Percentiles rank a stretch among this genome's conserved stretches.
These are phyloP conservation scores for Teunomyces barrocoloradensis DNA, from an alignment of 805 yeast species.

Conservation along the genomic window DNA sequence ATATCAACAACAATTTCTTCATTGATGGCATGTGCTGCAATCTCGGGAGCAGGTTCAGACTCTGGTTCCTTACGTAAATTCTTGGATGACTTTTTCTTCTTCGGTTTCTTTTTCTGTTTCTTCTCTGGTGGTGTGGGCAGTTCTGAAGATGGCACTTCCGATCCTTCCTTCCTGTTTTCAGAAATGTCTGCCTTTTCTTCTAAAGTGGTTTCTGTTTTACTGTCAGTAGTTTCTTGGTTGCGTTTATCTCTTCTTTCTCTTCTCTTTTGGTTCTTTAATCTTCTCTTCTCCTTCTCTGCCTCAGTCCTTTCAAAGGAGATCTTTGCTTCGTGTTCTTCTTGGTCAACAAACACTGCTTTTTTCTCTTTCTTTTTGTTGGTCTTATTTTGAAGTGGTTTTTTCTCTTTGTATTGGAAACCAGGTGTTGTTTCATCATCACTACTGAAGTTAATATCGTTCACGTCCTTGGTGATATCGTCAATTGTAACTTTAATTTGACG, in stretches of 20 bases:
- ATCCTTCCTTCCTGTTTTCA: slow-evolving; percentile 2
- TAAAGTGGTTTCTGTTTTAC: not conserved
- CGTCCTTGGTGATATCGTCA: slow-evolving; percentile 27
- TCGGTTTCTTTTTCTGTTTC: not conserved
- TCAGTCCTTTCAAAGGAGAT: slow-evolving; percentile 8
- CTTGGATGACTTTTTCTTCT: not conserved
- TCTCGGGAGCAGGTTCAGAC: not conserved
- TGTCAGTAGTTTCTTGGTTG: slow-evolving; percentile 1
- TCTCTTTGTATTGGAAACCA: not conserved
- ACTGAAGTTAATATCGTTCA: slow-evolving; percentile 23
- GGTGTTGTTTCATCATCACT: slow-evolving; percentile 18
- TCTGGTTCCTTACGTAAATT: not conserved
- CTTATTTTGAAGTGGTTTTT: not conserved
- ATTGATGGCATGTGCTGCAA: not conserved
- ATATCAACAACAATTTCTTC: not conserved
- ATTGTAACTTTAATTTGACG: slow-evolving; percentile 11
- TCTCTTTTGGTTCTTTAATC: slow-evolving; percentile 14
- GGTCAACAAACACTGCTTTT: slow-evolving; percentile 11
- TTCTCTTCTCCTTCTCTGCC: slow-evolving; percentile 14
- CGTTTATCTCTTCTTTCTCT: slow-evolving; percentile 15
- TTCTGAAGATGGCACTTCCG: not conserved
- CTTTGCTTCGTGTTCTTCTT: not conserved
- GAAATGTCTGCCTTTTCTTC: not conserved
- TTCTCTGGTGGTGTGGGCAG: not conserved
- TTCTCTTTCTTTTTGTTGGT: slow-evolving; percentile 8